Evolutionary conservation across 2,329 filamentous ascomycete genomes (phyloP).

Genomic region (Geoglossum cookeanum): DNA sequence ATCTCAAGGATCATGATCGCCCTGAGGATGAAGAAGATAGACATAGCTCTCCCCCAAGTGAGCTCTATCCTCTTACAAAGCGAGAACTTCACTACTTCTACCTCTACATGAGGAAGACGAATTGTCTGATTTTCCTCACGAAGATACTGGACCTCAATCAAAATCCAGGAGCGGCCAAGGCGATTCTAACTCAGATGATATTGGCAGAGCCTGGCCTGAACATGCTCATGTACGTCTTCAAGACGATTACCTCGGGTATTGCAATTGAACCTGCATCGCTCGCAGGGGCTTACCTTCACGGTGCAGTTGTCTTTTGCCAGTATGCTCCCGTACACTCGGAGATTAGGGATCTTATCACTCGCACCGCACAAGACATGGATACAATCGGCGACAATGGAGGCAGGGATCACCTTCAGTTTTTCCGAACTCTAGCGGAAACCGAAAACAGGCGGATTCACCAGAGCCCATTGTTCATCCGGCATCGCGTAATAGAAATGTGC

Average conservation of each 20-base stretch:
- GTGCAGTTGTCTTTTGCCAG: slow-evolving; percentile 34
- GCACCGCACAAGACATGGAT: slow-evolving; percentile 25
- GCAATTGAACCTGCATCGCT: slow-evolving; percentile 29
- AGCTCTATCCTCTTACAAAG: slow-evolving; percentile 16
- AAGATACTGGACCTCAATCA: slow-evolving; percentile 47
- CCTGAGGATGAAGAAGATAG: slow-evolving; percentile 5
- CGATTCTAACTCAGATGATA: slow-evolving; percentile 39
- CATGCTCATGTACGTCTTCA: slow-evolving; percentile 26
- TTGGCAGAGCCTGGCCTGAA: slow-evolving; percentile 33
- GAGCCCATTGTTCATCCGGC: slow-evolving; percentile 24
- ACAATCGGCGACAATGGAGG: slow-evolving; percentile 29
- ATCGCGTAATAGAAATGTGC: slow-evolving; percentile 22
- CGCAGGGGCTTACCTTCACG: slow-evolving; percentile 37
- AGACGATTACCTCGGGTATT: slow-evolving; percentile 27
- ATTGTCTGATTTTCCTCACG: slow-evolving; percentile 33
- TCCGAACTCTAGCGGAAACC: slow-evolving; percentile 31
- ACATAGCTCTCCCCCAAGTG: slow-evolving; percentile 12
- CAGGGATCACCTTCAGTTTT: slow-evolving; percentile 29
- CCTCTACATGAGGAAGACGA: slow-evolving; percentile 6
- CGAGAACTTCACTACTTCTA: slow-evolving; percentile 19
- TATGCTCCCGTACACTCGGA: slow-evolving; percentile 16
- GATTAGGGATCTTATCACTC: slow-evolving; percentile 14
- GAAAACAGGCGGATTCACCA: slow-evolving; percentile 21
- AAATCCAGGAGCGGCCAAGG: slow-evolving; percentile 30
- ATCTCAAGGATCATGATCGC: slow-evolving; percentile 13